phyloP scores from a whole-genome alignment of 768 basidiomycete species.

The Artomyces pyxidatus region DNA sequence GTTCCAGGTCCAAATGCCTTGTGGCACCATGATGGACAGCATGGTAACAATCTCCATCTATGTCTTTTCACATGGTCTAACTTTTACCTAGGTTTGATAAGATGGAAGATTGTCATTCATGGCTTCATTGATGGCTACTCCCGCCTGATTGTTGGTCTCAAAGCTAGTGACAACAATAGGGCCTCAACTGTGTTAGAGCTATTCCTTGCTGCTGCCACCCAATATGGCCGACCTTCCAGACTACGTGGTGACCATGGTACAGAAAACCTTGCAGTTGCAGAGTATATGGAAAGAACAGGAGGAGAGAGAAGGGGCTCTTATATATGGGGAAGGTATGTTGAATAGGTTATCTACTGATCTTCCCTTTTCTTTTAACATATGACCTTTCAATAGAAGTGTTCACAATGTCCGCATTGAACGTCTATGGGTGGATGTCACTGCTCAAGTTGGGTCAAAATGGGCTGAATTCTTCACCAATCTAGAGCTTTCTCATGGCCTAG shows the following conservation, averaged over 20 bases:
- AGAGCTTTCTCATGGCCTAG: constrained; percentile 9
- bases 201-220: constrained; percentile 20
- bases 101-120: constrained; percentile 29
- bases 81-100: constrained; percentile 30
- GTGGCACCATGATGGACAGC: constrained; percentile 24
- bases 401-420: constrained; percentile 21
- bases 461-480: constrained; percentile 13
- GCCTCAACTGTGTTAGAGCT: constrained; percentile 30
- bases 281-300: constrained; percentile 15
- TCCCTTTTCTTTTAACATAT: neutral
- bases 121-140: constrained; percentile 36
- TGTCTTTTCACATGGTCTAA: neutral
- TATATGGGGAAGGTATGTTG: constrained; percentile 20
- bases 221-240: constrained; percentile 23
- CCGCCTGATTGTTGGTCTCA: constrained; percentile 27
- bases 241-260: constrained; percentile 20
- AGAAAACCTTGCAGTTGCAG: constrained; percentile 20
- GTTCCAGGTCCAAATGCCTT: constrained; percentile 21
- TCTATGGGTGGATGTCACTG: constrained; percentile 19
- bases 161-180: constrained; percentile 32
- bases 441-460: constrained; percentile 18
- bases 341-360: neutral
- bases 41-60: constrained; percentile 13
- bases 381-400: constrained; percentile 11
- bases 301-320: constrained; percentile 18